Evolutionary conservation across 2,329 filamentous ascomycete genomes (phyloP), one percentile per base, ranked within the genome.

Genomic region (Aspergillus flavus): DNA sequence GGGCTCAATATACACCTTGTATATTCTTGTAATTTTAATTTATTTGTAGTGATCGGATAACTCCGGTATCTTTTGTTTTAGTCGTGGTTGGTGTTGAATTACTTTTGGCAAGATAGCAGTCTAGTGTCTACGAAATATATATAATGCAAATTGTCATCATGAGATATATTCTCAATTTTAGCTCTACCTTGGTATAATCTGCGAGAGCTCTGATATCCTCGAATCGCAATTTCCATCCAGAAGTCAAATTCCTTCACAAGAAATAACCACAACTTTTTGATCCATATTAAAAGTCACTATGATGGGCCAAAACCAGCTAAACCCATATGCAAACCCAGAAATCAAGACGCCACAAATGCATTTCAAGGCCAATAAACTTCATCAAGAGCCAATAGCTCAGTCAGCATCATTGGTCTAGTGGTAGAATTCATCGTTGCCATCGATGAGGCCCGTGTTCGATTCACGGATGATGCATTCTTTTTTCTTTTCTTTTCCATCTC

Each of bases 401-500:
- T 1, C 11, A 72, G 76, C 76, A 79, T 78, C 75, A 76, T 78
- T 79, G 76, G 76, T 79, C 76, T 79, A 79, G 76, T 79, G 76
- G 76, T 79, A 79, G 76, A 78, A 78, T 78, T 78, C 76, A 71
- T 78, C 76, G 76, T 78, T 78, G 76, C 76, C 76, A 79, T 80
- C 77, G 78, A 80, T 72, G 78, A 79, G 78, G 77, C 78, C 77
- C 78, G 77, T 77, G 78, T 80, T 80, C 78, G 78, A 80, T 80
- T 80, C 78, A 78, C 78, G 78, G 78, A 78, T 77, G 77, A 79
- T 79, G 78, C 77, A 79, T 28, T 26, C 30, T 16, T 32, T 16
- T 52, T 32, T 32, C 3, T 14, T 23, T 52, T 52, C 16, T 11
- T n/a, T 32, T 21, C 5, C 9, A 0, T 50, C 26, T 50, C 14